Evolutionary conservation across 192 early-diverging fungal genomes (phyloP).

Genomic region (Podochytrium sp.): DNA sequence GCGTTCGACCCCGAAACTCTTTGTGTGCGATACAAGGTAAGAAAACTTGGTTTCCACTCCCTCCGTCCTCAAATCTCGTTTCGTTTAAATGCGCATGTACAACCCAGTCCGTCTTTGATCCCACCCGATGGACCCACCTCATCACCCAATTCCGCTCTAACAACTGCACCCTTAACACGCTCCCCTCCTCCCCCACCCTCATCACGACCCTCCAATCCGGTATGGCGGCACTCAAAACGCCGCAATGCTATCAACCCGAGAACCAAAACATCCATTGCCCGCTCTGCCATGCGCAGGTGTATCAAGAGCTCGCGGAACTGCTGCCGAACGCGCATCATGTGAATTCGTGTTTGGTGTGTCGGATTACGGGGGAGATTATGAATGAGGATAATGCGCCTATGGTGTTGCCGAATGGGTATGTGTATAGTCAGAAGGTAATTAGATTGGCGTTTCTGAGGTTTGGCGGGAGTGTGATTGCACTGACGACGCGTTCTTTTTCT

Average conservation of each 20-base stretch:
- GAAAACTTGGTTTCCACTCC: neutral
- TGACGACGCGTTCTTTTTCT: neutral
- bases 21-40: constrained; percentile 82
- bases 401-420: constrained; percentile 94
- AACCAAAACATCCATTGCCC: constrained; percentile 94
- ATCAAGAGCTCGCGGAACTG: constrained; percentile 81
- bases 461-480: no score
- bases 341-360: constrained; percentile 93
- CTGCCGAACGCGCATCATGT: constrained; percentile 94
- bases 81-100: no score
- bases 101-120: constrained; percentile 66
- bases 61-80: no score
- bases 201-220: constrained; percentile 92
- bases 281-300: constrained; percentile 82
- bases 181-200: constrained; percentile 87
- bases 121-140: constrained; percentile 76
- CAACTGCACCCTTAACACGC: constrained; percentile 85
- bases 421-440: constrained; percentile 83
- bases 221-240: constrained; percentile 90
- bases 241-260: constrained; percentile 74
- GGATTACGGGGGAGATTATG: constrained; percentile 91
- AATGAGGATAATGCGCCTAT: constrained; percentile 96
- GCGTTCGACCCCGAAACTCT: constrained; percentile 78
- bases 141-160: constrained; percentile 81
- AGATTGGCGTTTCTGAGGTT: no score